A percentile compares a stretch with the other conserved stretches of the same genome.
Evolutionary conservation across 768 basidiomycete species (phyloP).

Genomic region (Mycena indigotica): DNA sequence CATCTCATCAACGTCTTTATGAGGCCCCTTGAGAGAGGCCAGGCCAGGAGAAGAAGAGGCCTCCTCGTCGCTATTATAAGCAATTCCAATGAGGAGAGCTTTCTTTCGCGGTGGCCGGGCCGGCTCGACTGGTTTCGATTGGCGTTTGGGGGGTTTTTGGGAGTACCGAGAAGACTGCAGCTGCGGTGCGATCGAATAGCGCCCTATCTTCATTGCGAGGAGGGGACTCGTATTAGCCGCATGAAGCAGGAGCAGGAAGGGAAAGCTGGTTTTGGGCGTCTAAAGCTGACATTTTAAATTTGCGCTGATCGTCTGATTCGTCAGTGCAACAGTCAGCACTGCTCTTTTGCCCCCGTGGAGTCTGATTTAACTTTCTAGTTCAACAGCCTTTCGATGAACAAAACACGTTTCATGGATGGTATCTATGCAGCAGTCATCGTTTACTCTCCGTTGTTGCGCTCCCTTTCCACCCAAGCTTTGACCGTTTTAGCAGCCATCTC

Average conservation of each 20-base stretch:
- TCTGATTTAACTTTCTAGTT: neutral
- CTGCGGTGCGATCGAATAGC: too few relatives aligned
- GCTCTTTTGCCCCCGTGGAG: neutral
- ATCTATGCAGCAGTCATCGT: neutral
- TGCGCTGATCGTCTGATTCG: too few relatives aligned
- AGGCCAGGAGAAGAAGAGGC: too few relatives aligned
- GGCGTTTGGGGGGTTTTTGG: neutral
- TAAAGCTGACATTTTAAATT: too few relatives aligned
- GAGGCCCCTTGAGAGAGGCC: conserved; percentile 12
- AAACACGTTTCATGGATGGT: neutral
- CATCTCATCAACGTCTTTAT: conserved; percentile 13
- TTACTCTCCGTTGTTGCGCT: conserved; percentile 19
- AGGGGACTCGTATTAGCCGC: neutral
- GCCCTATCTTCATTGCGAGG: conserved; percentile 11
- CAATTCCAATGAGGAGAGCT: conserved; percentile 19
- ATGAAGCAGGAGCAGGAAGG: neutral
- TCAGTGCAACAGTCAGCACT: neutral
- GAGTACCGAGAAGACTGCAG: neutral
- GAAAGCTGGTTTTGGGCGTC: neutral
- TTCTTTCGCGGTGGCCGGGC: conserved; percentile 4
- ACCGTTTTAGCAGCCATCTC: conserved; percentile 45
- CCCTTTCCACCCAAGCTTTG: conserved; percentile 47
- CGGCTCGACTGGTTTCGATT: neutral
- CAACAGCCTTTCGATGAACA: neutral
- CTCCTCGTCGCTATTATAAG: neutral